Evolutionary conservation across 371 early-diverging fungal genomes (phyloP).

Genomic region (Phascolomyces articulosus): DNA sequence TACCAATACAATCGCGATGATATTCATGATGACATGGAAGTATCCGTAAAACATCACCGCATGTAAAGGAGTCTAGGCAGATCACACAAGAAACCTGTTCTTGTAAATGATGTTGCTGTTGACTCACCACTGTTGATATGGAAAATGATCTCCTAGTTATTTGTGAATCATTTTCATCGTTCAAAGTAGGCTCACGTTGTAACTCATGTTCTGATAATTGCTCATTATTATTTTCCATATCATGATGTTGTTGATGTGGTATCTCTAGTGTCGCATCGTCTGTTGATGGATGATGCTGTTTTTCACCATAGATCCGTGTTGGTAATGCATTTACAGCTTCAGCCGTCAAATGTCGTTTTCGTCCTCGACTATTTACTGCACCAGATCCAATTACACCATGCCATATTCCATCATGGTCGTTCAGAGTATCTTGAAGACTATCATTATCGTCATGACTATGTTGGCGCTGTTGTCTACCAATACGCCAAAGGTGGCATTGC

Average conservation of each 20-base stretch:
- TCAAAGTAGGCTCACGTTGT: too few species aligned
- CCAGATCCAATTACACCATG: background rate
- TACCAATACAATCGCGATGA: constrained; percentile 49
- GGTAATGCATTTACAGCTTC: constrained; percentile 17
- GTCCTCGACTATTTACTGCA: background rate
- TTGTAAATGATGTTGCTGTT: background rate
- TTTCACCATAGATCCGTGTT: constrained; percentile 16
- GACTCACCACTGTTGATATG: background rate
- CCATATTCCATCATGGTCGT: constrained; percentile 7
- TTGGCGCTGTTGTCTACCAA: constrained; percentile 9
- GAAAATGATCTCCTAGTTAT: too few species aligned
- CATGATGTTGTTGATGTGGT: too few species aligned
- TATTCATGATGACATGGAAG: constrained; percentile 48
- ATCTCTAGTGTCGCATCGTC: too few species aligned
- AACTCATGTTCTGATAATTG: too few species aligned
- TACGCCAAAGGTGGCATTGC: constrained; percentile 28
- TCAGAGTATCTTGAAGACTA: constrained; percentile 10
- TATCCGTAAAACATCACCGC: constrained; percentile 25
- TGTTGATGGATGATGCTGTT: background rate
- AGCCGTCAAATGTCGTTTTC: constrained; percentile 13
- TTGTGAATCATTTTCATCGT: too few species aligned
- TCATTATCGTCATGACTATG: constrained; percentile 17
- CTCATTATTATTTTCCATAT: background rate
- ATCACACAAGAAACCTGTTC: constrained; percentile 37
- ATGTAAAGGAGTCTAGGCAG: constrained; percentile 43